These are phyloP conservation scores for Lasiosphaeris hirsuta DNA, from an alignment of 495 filamentous ascomycete species.

Conservation along the genomic window DNA sequence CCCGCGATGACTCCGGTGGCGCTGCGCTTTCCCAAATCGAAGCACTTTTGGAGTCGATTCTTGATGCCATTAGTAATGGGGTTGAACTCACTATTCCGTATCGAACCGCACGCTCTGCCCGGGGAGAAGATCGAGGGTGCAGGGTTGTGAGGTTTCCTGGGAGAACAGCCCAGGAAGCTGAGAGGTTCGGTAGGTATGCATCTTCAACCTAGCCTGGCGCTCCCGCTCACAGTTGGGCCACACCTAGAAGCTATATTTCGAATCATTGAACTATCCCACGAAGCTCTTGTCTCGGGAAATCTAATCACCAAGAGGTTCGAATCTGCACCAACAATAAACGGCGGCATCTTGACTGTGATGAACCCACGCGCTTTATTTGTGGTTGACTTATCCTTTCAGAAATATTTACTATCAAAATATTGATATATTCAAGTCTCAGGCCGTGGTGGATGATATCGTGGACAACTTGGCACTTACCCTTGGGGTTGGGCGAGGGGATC, in stretches of 20 bases:
- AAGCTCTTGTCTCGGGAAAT: conserved; percentile 58
- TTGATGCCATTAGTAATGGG: conserved; percentile 44
- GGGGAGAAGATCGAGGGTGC: conserved; percentile 10
- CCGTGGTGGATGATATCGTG: conserved; percentile 69
- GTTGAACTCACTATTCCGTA: conserved; percentile 46
- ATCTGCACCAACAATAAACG: not conserved
- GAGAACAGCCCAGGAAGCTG: conserved; percentile 33
- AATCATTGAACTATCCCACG: conserved; percentile 67
- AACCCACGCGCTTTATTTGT: too few species aligned
- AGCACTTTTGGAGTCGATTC: conserved; percentile 47
- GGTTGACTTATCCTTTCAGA: conserved; percentile 40
- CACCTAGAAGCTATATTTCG: conserved; percentile 50
- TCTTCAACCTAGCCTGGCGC: not conserved
- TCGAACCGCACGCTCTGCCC: conserved; percentile 4
- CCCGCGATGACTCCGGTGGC: conserved; percentile 16
- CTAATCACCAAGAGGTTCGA: conserved; percentile 75
- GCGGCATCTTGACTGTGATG: too few species aligned
- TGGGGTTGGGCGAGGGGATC: conserved; percentile 52
- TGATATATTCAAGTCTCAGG: conserved; percentile 72
- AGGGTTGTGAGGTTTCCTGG: conserved; percentile 36
- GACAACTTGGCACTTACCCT: conserved; percentile 85
- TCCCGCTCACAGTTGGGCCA: not conserved
- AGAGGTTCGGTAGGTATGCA: conserved; percentile 37
- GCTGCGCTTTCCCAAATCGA: conserved; percentile 50
- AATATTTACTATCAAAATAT: conserved; percentile 91